Base-by-base conservation (phyloP, 2,329 filamentous ascomycete genomes). In the Dactylellina sp. region DNA sequence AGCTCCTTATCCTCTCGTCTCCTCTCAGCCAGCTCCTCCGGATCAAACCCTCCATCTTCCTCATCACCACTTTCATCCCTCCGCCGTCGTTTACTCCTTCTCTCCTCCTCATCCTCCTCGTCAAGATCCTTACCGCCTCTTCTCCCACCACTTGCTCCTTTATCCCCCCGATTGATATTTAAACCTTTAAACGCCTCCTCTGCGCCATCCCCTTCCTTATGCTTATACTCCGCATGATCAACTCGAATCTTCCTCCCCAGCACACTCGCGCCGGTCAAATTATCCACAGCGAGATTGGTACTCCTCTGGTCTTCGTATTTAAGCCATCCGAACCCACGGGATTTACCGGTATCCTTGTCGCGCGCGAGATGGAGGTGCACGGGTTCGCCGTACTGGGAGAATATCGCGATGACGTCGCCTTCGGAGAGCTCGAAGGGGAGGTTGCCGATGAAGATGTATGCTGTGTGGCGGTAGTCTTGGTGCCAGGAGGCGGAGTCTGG, bases 231-330 rank as follows among this genome's bases (percentile, higher is more conserved):
- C 24, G 93, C 91, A 82, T 99, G 95, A 80, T 99, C 95, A 11
- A 99, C 95, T 71, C 91, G 88, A 44, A 99, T 82, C 68, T 94
- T 82, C 44, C 93, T 86, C 1, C 93, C 93, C 80, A 91, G 85
- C 16, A 99, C 89, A 28, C 89, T 90, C 7, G 93, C 90, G 32
- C 95, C 95, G 40, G 93, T 91, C 3, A 99, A 83, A 81, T 99
- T 99, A 82, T 99, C 95, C 7, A 99, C 96, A 0, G 96, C 95
- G 44, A 99, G 84, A 81, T 98, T 94, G 75, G 92, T 96, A 82
- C 93, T 97, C 77, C 94, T 87, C 83, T 99, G 95, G 81, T 99
- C 94, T 81, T 99, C 95, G 82, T 98, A 99, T 80, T 99, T 99
- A 70, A 99, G 86, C 86, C 96, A 99, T 1, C 91, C 93, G 80